These are phyloP conservation scores for Trichomonascus vanleenenianus DNA, from an alignment of 805 yeast species.

Conservation along the genomic window DNA sequence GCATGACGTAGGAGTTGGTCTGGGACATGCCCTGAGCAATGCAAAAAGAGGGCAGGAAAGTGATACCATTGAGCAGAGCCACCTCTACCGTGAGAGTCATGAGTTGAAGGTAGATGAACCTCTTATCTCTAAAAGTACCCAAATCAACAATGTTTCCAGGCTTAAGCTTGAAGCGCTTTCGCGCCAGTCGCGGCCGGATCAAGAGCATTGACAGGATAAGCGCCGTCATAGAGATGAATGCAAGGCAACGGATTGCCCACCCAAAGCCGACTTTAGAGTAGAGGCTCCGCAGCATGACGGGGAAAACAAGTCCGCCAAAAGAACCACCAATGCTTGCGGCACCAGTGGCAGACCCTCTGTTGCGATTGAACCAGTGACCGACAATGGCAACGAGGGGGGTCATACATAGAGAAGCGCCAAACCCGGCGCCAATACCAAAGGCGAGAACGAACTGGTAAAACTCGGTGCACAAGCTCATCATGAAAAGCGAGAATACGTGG, in stretches of 20 bases:
- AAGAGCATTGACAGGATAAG: constrained; percentile 31
- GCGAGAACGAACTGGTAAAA: constrained; percentile 57
- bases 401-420: constrained; percentile 53
- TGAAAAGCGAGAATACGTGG: constrained; percentile 46
- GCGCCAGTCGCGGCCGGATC: constrained; percentile 36
- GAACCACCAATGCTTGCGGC: constrained; percentile 49
- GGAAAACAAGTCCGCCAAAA: constrained; percentile 49
- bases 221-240: constrained; percentile 39
- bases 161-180: constrained; percentile 20
- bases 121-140: constrained; percentile 36
- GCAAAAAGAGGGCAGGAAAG: constrained; percentile 48
- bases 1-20: constrained; percentile 37
- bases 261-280: constrained; percentile 45
- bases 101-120: constrained; percentile 36
- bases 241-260: constrained; percentile 54
- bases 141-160: constrained; percentile 30
- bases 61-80: constrained; percentile 39
- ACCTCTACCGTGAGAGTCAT: constrained; percentile 42
- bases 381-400: constrained; percentile 55
- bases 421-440: constrained; percentile 48
- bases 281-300: constrained; percentile 40
- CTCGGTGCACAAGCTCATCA: constrained; percentile 45
- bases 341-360: constrained; percentile 51
- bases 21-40: constrained; percentile 38
- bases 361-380: constrained; percentile 57